Evolutionary conservation across 257 asterid species (phyloP).

Genomic region (Salvia hispanica): DNA sequence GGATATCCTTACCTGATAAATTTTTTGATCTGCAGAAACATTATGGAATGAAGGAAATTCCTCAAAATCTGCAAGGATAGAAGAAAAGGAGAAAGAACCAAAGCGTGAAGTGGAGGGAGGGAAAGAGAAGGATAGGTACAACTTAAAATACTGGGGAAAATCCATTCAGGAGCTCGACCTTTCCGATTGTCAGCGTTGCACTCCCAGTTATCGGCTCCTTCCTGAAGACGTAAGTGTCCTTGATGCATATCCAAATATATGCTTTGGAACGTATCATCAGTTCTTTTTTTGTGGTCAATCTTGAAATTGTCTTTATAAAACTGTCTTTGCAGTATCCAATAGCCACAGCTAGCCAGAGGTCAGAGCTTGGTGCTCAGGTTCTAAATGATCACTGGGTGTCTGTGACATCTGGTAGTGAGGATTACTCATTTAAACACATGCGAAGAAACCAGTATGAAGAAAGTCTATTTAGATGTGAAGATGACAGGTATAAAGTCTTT

Average conservation of each 20-base stretch:
- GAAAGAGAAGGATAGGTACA: slow-evolving; percentile 78
- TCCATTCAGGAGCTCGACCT: slow-evolving; percentile 98
- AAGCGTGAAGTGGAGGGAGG: slow-evolving; percentile 80
- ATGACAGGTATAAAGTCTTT: slow-evolving; percentile 66
- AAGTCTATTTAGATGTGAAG: slow-evolving; percentile 97
- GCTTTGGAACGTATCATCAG: slow-evolving; percentile 2
- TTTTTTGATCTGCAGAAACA: slow-evolving; percentile 58
- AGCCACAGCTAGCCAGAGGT: slow-evolving; percentile 82
- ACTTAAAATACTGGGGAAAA: slow-evolving; percentile 84
- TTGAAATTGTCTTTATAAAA: slow-evolving; percentile 13
- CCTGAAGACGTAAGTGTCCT: slow-evolving; percentile 84
- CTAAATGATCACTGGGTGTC: slow-evolving; percentile 95
- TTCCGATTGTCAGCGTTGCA: slow-evolving; percentile 74
- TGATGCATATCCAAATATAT: slow-evolving; percentile 21
- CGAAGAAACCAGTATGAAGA: slow-evolving; percentile 96
- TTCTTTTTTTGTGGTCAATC: not conserved
- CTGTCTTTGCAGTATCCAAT: slow-evolving; percentile 77
- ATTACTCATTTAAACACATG: slow-evolving; percentile 97
- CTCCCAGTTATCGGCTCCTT: slow-evolving; percentile 96
- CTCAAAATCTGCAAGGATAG: slow-evolving; percentile 61
- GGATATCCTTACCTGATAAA: slow-evolving; percentile 31
- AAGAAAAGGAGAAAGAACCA: slow-evolving; percentile 80
- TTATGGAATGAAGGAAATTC: slow-evolving; percentile 78
- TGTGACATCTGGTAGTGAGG: slow-evolving; percentile 99
- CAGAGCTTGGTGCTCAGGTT: slow-evolving; percentile 89